These are phyloP conservation scores for Aspergillus homomorphus DNA, from an alignment of 495 filamentous ascomycete genomes.

Conservation along the genomic window DNA sequence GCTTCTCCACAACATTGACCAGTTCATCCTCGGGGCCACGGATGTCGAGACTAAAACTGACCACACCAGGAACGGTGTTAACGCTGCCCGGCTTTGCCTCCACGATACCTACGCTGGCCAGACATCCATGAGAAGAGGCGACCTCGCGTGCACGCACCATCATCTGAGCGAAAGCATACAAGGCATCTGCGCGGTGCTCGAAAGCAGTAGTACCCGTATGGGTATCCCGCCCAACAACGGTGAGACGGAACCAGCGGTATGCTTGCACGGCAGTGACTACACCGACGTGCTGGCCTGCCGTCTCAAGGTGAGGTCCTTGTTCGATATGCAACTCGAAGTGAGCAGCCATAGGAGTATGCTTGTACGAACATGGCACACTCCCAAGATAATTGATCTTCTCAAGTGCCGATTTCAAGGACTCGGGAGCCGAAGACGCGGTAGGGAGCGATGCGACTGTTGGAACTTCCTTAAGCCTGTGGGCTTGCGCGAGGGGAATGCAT, in stretches of 20 bases:
- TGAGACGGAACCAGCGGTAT: conserved; percentile 69
- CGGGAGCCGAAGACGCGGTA: conserved; percentile 44
- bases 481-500: conserved; percentile 58
- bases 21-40: conserved; percentile 58
- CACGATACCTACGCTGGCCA: conserved; percentile 72
- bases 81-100: conserved; percentile 63
- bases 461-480: conserved; percentile 57
- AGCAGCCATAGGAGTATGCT: conserved; percentile 66
- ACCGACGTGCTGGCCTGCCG: conserved; percentile 59
- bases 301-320: conserved; percentile 70
- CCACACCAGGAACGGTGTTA: conserved; percentile 71
- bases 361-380: conserved; percentile 51
- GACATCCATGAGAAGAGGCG: conserved; percentile 51
- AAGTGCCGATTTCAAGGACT: conserved; percentile 66
- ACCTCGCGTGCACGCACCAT: conserved; percentile 64
- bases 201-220: conserved; percentile 78
- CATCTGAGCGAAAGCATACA: conserved; percentile 65
- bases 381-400: conserved; percentile 71
- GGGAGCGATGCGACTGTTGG: conserved; percentile 45
- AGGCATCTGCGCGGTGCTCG: conserved; percentile 54
- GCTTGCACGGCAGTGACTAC: conserved; percentile 65
- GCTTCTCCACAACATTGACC: conserved; percentile 54
- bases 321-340: conserved; percentile 87
- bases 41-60: conserved; percentile 70
- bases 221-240: conserved; percentile 61